Percentiles rank a stretch among this genome's conserved stretches.
These are phyloP conservation scores for Lecanicillium sp. DNA, from an alignment of 2,329 filamentous ascomycete genomes.

Conservation along the genomic window DNA sequence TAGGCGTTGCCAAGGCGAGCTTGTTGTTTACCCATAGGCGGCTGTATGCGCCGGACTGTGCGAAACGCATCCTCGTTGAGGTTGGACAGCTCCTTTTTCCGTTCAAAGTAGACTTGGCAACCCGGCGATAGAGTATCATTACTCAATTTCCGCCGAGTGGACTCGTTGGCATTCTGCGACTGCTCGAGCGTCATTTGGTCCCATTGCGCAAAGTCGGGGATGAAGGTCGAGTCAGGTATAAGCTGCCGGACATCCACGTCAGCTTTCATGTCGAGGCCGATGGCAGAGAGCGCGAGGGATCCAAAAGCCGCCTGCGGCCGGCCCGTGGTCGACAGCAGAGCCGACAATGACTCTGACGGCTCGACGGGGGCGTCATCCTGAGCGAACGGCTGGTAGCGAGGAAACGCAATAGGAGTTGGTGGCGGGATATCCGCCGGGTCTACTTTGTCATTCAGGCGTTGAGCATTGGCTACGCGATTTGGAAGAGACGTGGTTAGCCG, in stretches of 20 bases:
- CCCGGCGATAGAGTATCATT: constrained; percentile 52
- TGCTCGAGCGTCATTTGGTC: constrained; percentile 43
- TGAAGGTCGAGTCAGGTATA: constrained; percentile 46
- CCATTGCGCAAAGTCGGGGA: constrained; percentile 51
- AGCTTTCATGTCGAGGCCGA: constrained; percentile 50
- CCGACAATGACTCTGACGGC: constrained; percentile 36
- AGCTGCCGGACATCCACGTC: constrained; percentile 44
- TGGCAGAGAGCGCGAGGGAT: constrained; percentile 47
- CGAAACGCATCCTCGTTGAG: constrained; percentile 55
- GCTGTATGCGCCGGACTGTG: constrained; percentile 52
- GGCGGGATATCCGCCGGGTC: constrained; percentile 49
- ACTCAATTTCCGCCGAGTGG: constrained; percentile 42
- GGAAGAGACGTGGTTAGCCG: constrained; percentile 4
- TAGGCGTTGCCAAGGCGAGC: constrained; percentile 57
- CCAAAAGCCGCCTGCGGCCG: constrained; percentile 36
- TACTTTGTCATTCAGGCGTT: constrained; percentile 20
- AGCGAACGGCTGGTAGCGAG: constrained; percentile 36
- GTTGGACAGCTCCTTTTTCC: constrained; percentile 50
- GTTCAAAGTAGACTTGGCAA: constrained; percentile 52
- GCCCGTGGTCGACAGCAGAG: constrained; percentile 47
- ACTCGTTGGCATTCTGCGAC: constrained; percentile 41
- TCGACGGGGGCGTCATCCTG: constrained; percentile 25
- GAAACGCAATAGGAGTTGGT: constrained; percentile 49
- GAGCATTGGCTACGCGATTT: not conserved
- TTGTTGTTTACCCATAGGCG: constrained; percentile 46